A percentile compares a stretch with the other conserved stretches of the same genome.
Evolutionary conservation across 2,329 filamentous ascomycete genomes (phyloP).

Genomic region (Aspergillus caelatus): DNA sequence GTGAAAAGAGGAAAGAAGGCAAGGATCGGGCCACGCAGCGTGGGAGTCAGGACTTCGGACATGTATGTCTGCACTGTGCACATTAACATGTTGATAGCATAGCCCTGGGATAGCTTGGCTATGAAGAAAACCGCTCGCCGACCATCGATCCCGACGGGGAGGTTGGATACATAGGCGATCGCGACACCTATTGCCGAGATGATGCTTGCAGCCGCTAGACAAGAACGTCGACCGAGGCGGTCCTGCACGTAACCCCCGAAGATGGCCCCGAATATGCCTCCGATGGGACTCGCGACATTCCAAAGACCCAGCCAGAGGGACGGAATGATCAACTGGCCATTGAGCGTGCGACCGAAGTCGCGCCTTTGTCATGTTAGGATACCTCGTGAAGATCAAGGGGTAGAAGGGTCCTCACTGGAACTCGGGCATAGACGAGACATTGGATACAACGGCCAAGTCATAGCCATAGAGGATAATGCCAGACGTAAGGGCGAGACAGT

Average conservation of each 20-base stretch:
- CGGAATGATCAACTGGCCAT: slow-evolving; percentile 42
- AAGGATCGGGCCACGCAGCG: slow-evolving; percentile 51
- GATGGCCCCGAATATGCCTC: slow-evolving; percentile 42
- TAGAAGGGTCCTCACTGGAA: slow-evolving; percentile 19
- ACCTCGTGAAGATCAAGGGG: background rate
- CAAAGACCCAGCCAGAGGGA: slow-evolving; percentile 51
- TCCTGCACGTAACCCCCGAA: slow-evolving; percentile 47
- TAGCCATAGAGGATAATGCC: slow-evolving; percentile 37
- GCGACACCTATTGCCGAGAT: slow-evolving; percentile 44
- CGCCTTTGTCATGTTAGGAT: slow-evolving; percentile 15
- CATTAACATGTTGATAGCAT: slow-evolving; percentile 50
- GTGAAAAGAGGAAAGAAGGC: slow-evolving; percentile 55
- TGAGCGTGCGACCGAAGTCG: slow-evolving; percentile 37
- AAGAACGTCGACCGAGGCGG: slow-evolving; percentile 41
- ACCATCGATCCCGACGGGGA: slow-evolving; percentile 26
- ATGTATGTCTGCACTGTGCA: slow-evolving; percentile 52
- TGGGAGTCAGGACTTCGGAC: slow-evolving; percentile 53
- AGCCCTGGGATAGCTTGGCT: slow-evolving; percentile 52
- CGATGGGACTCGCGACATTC: slow-evolving; percentile 45
- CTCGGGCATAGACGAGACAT: slow-evolving; percentile 26
- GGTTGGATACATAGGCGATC: slow-evolving; percentile 38
- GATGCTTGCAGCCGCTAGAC: slow-evolving; percentile 40
- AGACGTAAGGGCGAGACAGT: slow-evolving; percentile 22
- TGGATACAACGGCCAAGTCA: slow-evolving; percentile 36
- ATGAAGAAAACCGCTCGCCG: slow-evolving; percentile 47